phyloP scores from a whole-genome alignment of 257 asterid species.

The Nicotiana paniculata region DNA sequence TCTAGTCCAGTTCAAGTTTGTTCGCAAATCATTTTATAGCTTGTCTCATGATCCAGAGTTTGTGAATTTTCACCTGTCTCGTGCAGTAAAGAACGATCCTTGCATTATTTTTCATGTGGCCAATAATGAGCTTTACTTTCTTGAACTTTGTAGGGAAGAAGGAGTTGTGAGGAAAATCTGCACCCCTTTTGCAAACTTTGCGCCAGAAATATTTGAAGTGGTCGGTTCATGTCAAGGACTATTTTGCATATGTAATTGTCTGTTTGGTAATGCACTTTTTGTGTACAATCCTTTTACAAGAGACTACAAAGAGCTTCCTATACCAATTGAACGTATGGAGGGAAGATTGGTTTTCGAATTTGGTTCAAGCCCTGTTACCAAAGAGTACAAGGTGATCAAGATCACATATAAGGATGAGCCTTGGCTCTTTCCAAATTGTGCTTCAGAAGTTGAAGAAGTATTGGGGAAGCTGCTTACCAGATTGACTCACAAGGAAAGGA shows the following conservation, averaged over 20 bases:
- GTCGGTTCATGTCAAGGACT: neutral
- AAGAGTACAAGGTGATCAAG: conserved; percentile 36
- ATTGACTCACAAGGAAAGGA: neutral
- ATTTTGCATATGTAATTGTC: too few species aligned
- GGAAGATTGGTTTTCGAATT: conserved; percentile 23
- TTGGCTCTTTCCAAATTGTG: conserved; percentile 19
- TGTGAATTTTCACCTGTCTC: neutral
- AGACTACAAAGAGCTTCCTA: conserved; percentile 19
- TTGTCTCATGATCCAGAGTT: conserved; percentile 22
- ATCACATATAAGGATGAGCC: neutral
- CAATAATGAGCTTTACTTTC: conserved; percentile 32
- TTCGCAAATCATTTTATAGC: conserved; percentile 11
- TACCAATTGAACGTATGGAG: neutral
- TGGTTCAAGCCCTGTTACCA: conserved; percentile 19
- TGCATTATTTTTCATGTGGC: neutral
- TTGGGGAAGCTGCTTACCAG: neutral
- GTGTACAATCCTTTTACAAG: neutral
- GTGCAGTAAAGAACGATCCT: too few species aligned
- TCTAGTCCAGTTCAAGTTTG: conserved; percentile 23
- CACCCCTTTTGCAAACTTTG: conserved; percentile 21
- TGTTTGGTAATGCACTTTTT: too few species aligned
- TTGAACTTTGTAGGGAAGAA: neutral
- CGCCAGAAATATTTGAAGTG: conserved; percentile 21
- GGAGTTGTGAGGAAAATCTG: neutral
- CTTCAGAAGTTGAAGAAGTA: conserved; percentile 10